These are phyloP conservation scores for Kluyveromyces sp. DNA, from an alignment of 1,139 yeast species.

Conservation along the genomic window DNA sequence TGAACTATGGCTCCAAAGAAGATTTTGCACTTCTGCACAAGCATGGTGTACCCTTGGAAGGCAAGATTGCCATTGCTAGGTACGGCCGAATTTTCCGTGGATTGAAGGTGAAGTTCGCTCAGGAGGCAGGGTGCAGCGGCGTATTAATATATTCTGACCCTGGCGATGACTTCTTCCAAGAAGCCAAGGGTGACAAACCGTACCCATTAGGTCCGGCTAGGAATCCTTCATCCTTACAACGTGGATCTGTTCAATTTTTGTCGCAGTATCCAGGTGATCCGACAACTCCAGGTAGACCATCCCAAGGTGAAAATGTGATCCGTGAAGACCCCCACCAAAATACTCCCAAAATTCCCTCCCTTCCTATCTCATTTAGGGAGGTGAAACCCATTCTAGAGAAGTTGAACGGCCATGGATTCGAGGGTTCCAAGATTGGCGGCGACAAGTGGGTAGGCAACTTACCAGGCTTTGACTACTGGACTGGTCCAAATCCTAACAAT, in stretches of 20 bases:
- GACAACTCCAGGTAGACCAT: slow-evolving; percentile 76
- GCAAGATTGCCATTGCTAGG: slow-evolving; percentile 51
- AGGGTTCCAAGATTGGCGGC: slow-evolving; percentile 28
- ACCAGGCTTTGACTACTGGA: slow-evolving; percentile 43
- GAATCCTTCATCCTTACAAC: slow-evolving; percentile 63
- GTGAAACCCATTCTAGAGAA: slow-evolving; percentile 48
- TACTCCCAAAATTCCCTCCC: slow-evolving; percentile 56
- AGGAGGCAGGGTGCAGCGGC: slow-evolving; percentile 54
- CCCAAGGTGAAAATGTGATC: slow-evolving; percentile 43
- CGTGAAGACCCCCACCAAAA: slow-evolving; percentile 42
- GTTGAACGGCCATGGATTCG: slow-evolving; percentile 49
- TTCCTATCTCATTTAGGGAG: slow-evolving; percentile 55
- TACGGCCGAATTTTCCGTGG: slow-evolving; percentile 61
- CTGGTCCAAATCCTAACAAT: slow-evolving; percentile 53
- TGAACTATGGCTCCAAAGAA: slow-evolving; percentile 51
- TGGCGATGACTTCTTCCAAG: slow-evolving; percentile 51
- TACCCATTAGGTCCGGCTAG: slow-evolving; percentile 68
- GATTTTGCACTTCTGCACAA: slow-evolving; percentile 44
- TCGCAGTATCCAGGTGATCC: slow-evolving; percentile 85
- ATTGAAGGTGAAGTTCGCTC: slow-evolving; percentile 60
- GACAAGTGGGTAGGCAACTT: slow-evolving; percentile 43
- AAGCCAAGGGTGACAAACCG: slow-evolving; percentile 45
- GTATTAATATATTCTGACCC: slow-evolving; percentile 61
- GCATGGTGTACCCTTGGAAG: slow-evolving; percentile 43
- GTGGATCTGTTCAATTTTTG: slow-evolving; percentile 78